Percentiles rank a stretch among this genome's conserved stretches.
Evolutionary conservation across 2,329 filamentous ascomycete genomes (phyloP).

Genomic region (Neonectria coccinea): DNA sequence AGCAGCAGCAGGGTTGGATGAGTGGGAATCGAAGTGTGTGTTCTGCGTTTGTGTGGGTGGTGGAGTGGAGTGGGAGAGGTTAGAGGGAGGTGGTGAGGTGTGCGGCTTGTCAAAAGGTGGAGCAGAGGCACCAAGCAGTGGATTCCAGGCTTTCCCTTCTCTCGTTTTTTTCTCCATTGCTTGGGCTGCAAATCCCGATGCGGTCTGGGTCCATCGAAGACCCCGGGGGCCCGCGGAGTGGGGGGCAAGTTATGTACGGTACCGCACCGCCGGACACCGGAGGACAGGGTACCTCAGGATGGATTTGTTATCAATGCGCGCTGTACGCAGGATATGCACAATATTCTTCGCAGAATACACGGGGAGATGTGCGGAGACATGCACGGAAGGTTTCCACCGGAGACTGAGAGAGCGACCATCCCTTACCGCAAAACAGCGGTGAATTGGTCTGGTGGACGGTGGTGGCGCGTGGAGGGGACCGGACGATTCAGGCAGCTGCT

Average conservation of each 20-base stretch:
- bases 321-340: no score
- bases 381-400: background rate
- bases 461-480: background rate
- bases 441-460: background rate
- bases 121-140: background rate
- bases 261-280: constrained; percentile 9
- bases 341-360: no score
- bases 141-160: constrained; percentile 6
- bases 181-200: constrained; percentile 26
- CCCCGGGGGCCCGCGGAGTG: constrained; percentile 1
- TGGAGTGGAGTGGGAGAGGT: constrained; percentile 1
- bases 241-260: background rate
- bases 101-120: constrained; percentile 5
- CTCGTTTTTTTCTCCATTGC: background rate
- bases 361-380: background rate
- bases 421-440: background rate
- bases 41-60: background rate
- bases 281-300: no score
- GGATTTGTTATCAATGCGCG: no score
- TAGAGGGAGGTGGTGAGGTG: constrained; percentile 10
- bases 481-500: background rate
- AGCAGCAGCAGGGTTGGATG: constrained; percentile 7
- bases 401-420: background rate
- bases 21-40: constrained; percentile 2
- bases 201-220: constrained; percentile 26